These are phyloP conservation scores for Escovopsis sp. DNA, from an alignment of 2,329 filamentous ascomycete species.

Conservation along the genomic window DNA sequence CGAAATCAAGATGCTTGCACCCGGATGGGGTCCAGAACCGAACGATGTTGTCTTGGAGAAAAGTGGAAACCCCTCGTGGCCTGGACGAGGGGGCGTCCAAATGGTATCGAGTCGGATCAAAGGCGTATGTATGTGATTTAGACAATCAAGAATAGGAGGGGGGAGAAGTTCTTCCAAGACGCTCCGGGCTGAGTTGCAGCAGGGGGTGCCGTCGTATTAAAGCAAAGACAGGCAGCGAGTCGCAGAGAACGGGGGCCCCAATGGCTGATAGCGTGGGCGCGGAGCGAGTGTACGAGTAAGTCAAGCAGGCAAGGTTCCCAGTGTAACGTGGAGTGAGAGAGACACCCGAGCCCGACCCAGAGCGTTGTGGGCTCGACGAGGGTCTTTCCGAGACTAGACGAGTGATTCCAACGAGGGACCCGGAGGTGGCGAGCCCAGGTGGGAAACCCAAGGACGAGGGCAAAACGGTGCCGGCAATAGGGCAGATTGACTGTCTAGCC, in stretches of 20 bases:
- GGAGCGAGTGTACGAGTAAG: slow-evolving; percentile 4
- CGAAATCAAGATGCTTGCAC: neutral
- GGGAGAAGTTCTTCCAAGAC: neutral
- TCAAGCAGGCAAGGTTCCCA: slow-evolving; percentile 7
- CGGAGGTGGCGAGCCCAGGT: slow-evolving; percentile 1
- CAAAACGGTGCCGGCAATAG: slow-evolving; percentile 4
- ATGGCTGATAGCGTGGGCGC: slow-evolving; percentile 5
- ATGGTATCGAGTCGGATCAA: neutral
- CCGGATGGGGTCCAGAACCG: neutral
- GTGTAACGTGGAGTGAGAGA: slow-evolving; percentile 4
- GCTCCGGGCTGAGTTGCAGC: neutral
- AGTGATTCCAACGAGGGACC: slow-evolving; percentile 2
- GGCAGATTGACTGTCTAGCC: neutral
- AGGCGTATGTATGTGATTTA: too few species aligned
- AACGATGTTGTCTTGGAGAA: neutral
- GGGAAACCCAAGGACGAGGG: slow-evolving; percentile 4
- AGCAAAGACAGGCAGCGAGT: slow-evolving; percentile 4
- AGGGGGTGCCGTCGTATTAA: slow-evolving; percentile 2
- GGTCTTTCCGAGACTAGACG: slow-evolving; percentile 5
- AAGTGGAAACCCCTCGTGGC: neutral
- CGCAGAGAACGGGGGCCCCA: slow-evolving; percentile 6
- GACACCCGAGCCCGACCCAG: slow-evolving; percentile 5
- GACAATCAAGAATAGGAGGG: neutral
- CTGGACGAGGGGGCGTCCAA: neutral
- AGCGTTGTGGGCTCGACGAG: slow-evolving; percentile 2